Conservation (phyloP, 371 early-diverging fungal genomes). For the Umbelopsis sp. region DNA sequence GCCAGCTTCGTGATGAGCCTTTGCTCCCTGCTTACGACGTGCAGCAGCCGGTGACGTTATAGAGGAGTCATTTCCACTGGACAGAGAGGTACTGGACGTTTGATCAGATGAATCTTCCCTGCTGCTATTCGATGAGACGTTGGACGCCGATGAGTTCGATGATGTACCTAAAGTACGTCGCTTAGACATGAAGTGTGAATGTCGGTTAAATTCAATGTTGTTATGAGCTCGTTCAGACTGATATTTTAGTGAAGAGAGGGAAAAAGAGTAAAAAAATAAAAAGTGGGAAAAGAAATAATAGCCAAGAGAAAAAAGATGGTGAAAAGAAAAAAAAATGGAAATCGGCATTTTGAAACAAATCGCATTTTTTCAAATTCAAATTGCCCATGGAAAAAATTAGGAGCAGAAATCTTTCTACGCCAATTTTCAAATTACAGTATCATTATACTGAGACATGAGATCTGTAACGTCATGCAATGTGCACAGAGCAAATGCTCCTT, state of each 20-base stretch:
- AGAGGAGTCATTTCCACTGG: background rate
- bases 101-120: constrained; percentile 13
- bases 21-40: background rate
- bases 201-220: background rate
- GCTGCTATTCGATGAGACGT: constrained; percentile 6
- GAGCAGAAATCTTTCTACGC: background rate
- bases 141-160: background rate
- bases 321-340: background rate
- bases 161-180: background rate
- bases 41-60: no score
- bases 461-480: background rate
- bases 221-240: background rate
- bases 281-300: background rate
- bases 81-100: constrained; percentile 5
- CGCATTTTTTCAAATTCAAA: constrained; percentile 1
- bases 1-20: background rate
- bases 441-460: background rate
- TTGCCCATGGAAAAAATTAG: constrained; percentile 13
- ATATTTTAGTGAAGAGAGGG: no score
- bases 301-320: background rate
- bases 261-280: background rate
- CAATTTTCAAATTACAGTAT: background rate
- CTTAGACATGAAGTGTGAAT: background rate
- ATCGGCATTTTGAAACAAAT: background rate
- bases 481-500: no score